Base-by-base conservation (phyloP, 2,329 filamentous ascomycete species). In the Cercospora canescens region DNA sequence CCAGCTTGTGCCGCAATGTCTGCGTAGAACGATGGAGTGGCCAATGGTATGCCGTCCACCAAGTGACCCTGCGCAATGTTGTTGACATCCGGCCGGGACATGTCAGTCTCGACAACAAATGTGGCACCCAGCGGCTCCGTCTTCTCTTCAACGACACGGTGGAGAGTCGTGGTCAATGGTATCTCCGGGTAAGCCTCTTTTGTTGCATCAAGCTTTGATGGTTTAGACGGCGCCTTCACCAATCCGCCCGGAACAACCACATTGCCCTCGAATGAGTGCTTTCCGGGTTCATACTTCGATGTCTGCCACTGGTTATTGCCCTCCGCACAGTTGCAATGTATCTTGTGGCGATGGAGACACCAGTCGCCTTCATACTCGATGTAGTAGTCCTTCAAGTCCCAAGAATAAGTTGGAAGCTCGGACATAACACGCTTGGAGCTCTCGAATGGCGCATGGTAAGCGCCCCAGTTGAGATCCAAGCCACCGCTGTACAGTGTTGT, bases 401-500 rank as follows among this genome's bases (percentile, higher is more conserved):
- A 80, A 9, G 55, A 48, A 60, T 80, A 79, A 1, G 72, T 65
- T 1, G 88, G 87, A 3, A 91, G 84, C 48, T 87, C 81, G 79
- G 88, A 35, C 35, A 67, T 0, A 24, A 28, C 28, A 78, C 76
- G 41, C 32, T 67, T 0, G 78, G 76, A n/a, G 81, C 71, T 34
- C 78, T 76, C 70, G 79, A 80, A 81, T 78, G 83, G 14, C 76
- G 74, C 76, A 32, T 84, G 77, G 69, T 85, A 88, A 73, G 88
- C 88, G 56, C 84, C 82, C 87, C 88, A 92, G 69, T 87, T 79
- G 21, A 91, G 76, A 4, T 82, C 77, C 2, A 88, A 70, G 0
- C 88, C 89, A 1, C 78, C 79, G 1, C 74, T 74, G 74, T 91
- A 83, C 0, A 91, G 77, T 0, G 80, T 77, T 60, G 80, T 79